phyloP scores from a whole-genome alignment of 441 rosid genomes.

The Croton setiger region DNA sequence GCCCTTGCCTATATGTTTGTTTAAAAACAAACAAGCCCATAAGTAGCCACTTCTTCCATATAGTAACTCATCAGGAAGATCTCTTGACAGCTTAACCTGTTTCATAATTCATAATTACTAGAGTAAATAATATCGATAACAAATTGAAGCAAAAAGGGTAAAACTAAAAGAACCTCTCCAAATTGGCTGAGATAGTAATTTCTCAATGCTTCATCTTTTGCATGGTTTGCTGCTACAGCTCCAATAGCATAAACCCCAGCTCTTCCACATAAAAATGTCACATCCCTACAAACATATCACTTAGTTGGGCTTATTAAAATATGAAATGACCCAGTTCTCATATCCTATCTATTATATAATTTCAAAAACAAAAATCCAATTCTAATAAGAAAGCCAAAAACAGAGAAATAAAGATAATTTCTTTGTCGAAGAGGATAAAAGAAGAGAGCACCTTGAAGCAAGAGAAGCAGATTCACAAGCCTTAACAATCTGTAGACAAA shows the following conservation, averaged over 20 bases:
- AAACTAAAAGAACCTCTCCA: slow-evolving; percentile 33
- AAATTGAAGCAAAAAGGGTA: neutral
- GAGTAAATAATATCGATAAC: neutral
- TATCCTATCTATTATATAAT: too few relatives aligned
- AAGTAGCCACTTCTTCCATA: slow-evolving; percentile 59
- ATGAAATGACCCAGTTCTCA: too few relatives aligned
- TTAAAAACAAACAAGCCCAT: slow-evolving; percentile 68
- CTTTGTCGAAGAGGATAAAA: neutral
- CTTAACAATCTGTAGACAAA: slow-evolving; percentile 49
- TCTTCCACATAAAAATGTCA: slow-evolving; percentile 53
- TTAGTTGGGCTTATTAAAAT: neutral
- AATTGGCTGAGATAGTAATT: slow-evolving; percentile 44
- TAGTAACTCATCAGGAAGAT: slow-evolving; percentile 51
- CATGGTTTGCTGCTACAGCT: slow-evolving; percentile 56
- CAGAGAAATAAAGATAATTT: neutral
- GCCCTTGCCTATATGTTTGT: slow-evolving; percentile 50
- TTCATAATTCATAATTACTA: neutral
- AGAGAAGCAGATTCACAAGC: slow-evolving; percentile 62
- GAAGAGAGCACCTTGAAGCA: slow-evolving; percentile 38
- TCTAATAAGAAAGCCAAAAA: neutral
- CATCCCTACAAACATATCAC: slow-evolving; percentile 27
- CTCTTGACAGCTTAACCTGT: slow-evolving; percentile 44
- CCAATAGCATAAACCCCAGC: slow-evolving; percentile 67
- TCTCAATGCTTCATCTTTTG: slow-evolving; percentile 42
- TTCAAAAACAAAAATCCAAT: neutral